Conservation (phyloP, 768 basidiomycete genomes). For the Obba rivulosa region DNA sequence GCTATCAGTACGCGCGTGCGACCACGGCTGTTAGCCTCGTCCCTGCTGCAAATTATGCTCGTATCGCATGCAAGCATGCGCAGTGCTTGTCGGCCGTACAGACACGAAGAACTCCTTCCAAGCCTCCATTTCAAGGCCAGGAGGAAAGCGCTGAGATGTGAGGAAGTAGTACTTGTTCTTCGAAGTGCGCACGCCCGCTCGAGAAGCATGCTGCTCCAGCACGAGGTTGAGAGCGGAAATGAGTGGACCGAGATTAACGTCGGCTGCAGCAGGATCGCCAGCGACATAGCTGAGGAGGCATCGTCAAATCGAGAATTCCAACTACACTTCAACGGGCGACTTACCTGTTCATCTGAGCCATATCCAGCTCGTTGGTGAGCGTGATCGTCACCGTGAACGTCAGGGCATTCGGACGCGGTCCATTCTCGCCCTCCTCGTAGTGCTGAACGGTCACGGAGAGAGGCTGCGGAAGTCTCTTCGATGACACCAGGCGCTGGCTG, state of each 20-base stretch:
- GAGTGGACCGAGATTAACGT: conserved; percentile 50
- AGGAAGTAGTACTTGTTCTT: conserved; percentile 56
- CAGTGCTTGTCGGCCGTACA: conserved; percentile 49
- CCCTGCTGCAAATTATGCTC: conserved; percentile 74
- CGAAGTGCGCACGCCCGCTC: conserved; percentile 53
- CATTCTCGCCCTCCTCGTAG: conserved; percentile 35
- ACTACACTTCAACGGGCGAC: neutral
- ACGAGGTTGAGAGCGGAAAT: conserved; percentile 61
- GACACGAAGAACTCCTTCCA: conserved; percentile 45
- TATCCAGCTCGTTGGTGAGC: conserved; percentile 23
- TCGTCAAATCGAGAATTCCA: neutral
- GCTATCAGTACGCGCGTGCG: conserved; percentile 73
- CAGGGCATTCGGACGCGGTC: conserved; percentile 31
- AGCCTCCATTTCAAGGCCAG: conserved; percentile 35
- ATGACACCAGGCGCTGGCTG: conserved; percentile 34
- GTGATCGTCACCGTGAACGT: conserved; percentile 34
- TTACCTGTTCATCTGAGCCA: conserved; percentile 27
- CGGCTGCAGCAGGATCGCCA: conserved; percentile 48
- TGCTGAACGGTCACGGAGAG: conserved; percentile 26
- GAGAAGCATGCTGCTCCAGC: conserved; percentile 48
- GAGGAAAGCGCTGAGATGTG: neutral
- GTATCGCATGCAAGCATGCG: conserved; percentile 75
- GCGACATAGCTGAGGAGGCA: conserved; percentile 41
- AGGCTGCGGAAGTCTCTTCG: conserved; percentile 29
- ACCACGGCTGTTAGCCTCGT: conserved; percentile 78